Conservation (phyloP, 306 rosid genomes). For the Trifolium repens region DNA sequence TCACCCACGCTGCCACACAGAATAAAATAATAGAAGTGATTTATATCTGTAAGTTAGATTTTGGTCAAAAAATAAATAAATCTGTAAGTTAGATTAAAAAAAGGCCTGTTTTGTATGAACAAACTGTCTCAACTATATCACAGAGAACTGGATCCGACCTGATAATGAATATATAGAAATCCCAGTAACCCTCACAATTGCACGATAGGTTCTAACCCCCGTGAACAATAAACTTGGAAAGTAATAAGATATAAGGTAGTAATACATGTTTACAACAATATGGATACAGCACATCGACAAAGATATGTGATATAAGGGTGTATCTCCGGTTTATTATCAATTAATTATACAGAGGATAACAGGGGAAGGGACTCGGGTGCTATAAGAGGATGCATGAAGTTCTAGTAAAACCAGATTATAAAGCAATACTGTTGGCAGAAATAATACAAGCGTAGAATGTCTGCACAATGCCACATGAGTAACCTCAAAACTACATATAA, state of each 20-base stretch:
- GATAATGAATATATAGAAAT: background rate
- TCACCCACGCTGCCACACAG: background rate
- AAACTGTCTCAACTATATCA: background rate
- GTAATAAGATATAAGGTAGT: background rate
- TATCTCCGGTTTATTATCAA: conserved; percentile 16
- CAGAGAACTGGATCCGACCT: background rate
- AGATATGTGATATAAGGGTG: conserved; percentile 2
- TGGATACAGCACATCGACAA: conserved; percentile 21
- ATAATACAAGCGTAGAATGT: background rate
- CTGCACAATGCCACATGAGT: conserved; percentile 19
- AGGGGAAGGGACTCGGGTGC: conserved; percentile 25
- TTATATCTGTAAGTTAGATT: background rate
- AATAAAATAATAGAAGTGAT: background rate
- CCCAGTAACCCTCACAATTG: conserved; percentile 3
- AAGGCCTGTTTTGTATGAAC: conserved; percentile 2
- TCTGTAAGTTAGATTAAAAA: background rate
- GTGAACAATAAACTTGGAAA: background rate
- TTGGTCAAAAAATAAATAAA: too few relatives aligned
- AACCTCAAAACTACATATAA: conserved; percentile 13
- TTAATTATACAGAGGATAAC: conserved; percentile 4
- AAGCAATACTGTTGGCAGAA: background rate
- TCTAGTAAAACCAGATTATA: conserved; percentile 26
- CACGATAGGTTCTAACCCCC: background rate
- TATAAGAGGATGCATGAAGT: conserved; percentile 6
- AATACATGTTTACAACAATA: conserved; percentile 2